Evolutionary conservation across 164 flowering plant species (phyloP).

Genomic region (Kingdonia uniflora): DNA sequence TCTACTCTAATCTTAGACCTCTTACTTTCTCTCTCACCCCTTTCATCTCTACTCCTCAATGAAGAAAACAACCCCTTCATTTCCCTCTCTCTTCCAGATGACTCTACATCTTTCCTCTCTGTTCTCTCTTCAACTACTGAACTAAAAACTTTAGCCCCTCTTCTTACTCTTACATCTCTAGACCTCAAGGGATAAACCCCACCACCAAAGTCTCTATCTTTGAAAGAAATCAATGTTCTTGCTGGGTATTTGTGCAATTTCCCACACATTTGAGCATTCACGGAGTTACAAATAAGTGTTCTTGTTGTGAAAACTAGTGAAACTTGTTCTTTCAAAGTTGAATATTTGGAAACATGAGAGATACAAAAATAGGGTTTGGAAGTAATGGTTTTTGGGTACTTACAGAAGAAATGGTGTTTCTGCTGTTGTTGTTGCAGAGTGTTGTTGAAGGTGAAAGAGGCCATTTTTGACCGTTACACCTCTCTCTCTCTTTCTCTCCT

Average conservation of each 20-base stretch:
- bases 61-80: conserved; percentile 24
- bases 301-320: conserved; percentile 13
- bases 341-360: conserved; percentile 7
- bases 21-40: conserved; percentile 5
- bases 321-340: conserved; percentile 13
- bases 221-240: conserved; percentile 1
- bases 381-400: conserved; percentile 23
- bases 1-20: conserved; percentile 7
- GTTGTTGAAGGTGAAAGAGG: conserved; percentile 25
- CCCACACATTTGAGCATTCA: conserved; percentile 9
- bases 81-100: conserved; percentile 11
- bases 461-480: conserved; percentile 57
- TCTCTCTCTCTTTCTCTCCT: too few relatives aligned
- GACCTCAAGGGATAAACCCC: conserved; percentile 24
- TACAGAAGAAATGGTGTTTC: conserved; percentile 26
- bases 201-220: conserved; percentile 14
- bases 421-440: conserved; percentile 29
- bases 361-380: conserved; percentile 13
- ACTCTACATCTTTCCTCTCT: conserved; percentile 10
- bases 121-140: conserved; percentile 9
- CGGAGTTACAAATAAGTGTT: conserved; percentile 7
- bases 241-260: conserved; percentile 11
- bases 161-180: conserved; percentile 12
- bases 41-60: conserved; percentile 17
- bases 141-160: conserved; percentile 10